phyloP scores from a whole-genome alignment of 2,329 filamentous ascomycete species.

The Colletotrichum lentis region DNA sequence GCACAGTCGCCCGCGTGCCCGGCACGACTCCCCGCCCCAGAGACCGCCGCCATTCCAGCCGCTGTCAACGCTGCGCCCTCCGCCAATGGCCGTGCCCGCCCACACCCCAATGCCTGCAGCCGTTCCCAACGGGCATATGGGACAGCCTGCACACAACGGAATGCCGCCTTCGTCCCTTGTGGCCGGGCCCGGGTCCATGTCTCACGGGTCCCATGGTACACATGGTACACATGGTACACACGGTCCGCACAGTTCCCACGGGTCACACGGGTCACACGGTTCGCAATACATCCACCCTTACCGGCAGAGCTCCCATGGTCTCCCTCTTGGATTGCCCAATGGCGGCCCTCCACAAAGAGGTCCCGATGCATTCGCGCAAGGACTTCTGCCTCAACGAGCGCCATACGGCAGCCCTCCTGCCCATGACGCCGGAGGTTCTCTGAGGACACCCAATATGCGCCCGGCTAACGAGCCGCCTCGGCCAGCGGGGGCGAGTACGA shows the following conservation, averaged over 20 bases:
- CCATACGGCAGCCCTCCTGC: slow-evolving; percentile 57
- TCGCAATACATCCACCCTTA: slow-evolving; percentile 46
- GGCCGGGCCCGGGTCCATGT: slow-evolving; percentile 51
- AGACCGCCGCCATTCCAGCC: slow-evolving; percentile 50
- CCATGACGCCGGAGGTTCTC: slow-evolving; percentile 38
- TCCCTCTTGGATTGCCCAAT: slow-evolving; percentile 48
- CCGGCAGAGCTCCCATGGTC: slow-evolving; percentile 42
- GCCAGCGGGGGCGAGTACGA: slow-evolving; percentile 73
- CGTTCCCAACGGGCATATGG: slow-evolving; percentile 54
- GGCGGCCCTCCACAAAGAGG: slow-evolving; percentile 53
- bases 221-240: slow-evolving; percentile 38
- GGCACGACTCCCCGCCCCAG: slow-evolving; percentile 57
- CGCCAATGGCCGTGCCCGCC: slow-evolving; percentile 54
- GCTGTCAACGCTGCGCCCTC: slow-evolving; percentile 59
- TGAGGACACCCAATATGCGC: slow-evolving; percentile 41
- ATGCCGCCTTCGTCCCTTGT: slow-evolving; percentile 57
- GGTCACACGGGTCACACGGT: slow-evolving; percentile 17
- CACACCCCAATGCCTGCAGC: slow-evolving; percentile 52
- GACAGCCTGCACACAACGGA: slow-evolving; percentile 54
- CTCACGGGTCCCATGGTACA: slow-evolving; percentile 36
- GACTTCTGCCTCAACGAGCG: slow-evolving; percentile 52
- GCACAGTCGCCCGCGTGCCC: slow-evolving; percentile 57
- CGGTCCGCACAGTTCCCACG: slow-evolving; percentile 15
- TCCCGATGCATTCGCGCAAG: slow-evolving; percentile 58
- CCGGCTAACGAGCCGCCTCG: slow-evolving; percentile 43